Base-by-base conservation (phyloP, 2,329 filamentous ascomycete species). In the Pyrenochaeta sp. region DNA sequence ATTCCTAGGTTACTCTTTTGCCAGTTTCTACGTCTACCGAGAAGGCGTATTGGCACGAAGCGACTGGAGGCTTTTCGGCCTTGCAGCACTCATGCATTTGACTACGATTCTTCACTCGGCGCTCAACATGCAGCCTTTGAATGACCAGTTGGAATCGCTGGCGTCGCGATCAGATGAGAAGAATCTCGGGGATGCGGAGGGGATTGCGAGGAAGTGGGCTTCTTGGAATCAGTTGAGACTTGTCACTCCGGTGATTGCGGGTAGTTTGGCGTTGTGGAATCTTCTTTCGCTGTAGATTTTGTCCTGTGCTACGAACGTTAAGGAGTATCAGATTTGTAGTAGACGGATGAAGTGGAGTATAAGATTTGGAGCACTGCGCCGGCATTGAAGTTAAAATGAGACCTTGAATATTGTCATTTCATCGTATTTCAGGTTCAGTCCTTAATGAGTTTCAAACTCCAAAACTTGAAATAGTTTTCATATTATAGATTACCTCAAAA, bases 91-190 rank as follows among this genome's bases (percentile, higher is more conserved):
- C 4, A 74, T 75, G 60, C 77, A 79, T 43, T 51, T 80, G 19
- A 65, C 72, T 19, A 77, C 73, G 0, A 73, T 79, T 27, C 48
- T 79, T n/a, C 77, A 79, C 46, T 76, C 74, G 9, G 77, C 77
- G 2, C 40, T 75, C 13, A 79, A 80, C 45, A 77, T 79, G 76
- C 76, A 79, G 69, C 77, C 77, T 17, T 52, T 79, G 51, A 79
- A 80, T 42, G 71, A 73, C 44, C 74, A 75, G 60, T 46, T 79
- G n/a, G 74, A 76, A 43, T 72, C 67, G 11, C 58, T 79, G 41
- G 68, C 49, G 18, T 69, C 42, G 45, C 60, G 61, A 29, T 56
- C 60, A 13, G 51, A 53, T 4, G 65, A 61, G 27, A 65, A 68
- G 47, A 66, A 70, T 39, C 40, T 69, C 45, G 50, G 46, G 1